A percentile compares a stretch with the other conserved stretches of the same genome.
Evolutionary conservation across 805 yeast species (phyloP).

Genomic region (Wickerhamiella alocasiicola): DNA sequence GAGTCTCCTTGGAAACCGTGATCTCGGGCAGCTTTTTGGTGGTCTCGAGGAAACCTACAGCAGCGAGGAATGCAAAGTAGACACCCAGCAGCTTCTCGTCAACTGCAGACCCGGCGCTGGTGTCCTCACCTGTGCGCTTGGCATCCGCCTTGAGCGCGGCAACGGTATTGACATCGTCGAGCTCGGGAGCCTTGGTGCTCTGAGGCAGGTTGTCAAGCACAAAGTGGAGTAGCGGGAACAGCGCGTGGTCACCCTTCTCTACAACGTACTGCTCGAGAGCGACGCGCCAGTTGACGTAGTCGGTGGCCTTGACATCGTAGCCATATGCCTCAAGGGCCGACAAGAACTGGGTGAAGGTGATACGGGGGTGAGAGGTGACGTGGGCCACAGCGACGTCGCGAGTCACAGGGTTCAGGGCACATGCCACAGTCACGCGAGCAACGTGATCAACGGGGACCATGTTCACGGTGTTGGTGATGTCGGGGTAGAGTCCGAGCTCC

Average conservation of each 20-base stretch:
- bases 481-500: slow-evolving; percentile 77
- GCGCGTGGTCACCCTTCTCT: slow-evolving; percentile 67
- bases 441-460: slow-evolving; percentile 99
- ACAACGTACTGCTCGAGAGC: slow-evolving; percentile 66
- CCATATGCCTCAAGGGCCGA: slow-evolving; percentile 58
- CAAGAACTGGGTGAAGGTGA: slow-evolving; percentile 63
- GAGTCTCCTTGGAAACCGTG: slow-evolving; percentile 33
- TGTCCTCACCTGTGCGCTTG: slow-evolving; percentile 52
- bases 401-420: slow-evolving; percentile 65
- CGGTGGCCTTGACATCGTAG: slow-evolving; percentile 47
- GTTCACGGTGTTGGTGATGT: slow-evolving; percentile 75
- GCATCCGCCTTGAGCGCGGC: slow-evolving; percentile 51
- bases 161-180: slow-evolving; percentile 78
- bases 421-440: slow-evolving; percentile 76
- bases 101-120: slow-evolving; percentile 65
- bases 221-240: slow-evolving; percentile 87
- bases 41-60: slow-evolving; percentile 64
- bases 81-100: slow-evolving; percentile 50
- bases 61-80: slow-evolving; percentile 67
- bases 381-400: slow-evolving; percentile 61
- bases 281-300: slow-evolving; percentile 69
- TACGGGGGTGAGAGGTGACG: slow-evolving; percentile 96
- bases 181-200: slow-evolving; percentile 87
- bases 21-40: slow-evolving; percentile 31
- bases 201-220: slow-evolving; percentile 86